Evolutionary conservation across 257 asterid genomes (phyloP), one percentile per base, ranked within the genome.

Genomic region (Ocimum tenuiflorum): DNA sequence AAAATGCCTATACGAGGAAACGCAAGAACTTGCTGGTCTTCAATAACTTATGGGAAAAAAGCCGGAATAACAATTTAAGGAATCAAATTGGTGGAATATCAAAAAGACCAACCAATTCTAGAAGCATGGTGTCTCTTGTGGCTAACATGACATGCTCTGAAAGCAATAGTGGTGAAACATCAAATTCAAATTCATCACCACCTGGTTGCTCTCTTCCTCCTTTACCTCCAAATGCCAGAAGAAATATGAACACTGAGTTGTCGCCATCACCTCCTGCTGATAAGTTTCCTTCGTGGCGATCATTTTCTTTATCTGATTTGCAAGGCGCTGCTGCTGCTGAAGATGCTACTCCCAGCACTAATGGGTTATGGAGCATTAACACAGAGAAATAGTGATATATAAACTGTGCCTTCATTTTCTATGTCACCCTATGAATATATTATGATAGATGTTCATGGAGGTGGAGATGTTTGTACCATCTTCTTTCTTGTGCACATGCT

Each of bases 261-360:
- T 68, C 80, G 18, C 38, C 75, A 29, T 69, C 85, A 42, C 84
- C 86, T 65, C 83, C 86, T 2, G 70, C 41, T 24, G 84, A 81
- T 53, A 86, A 72, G 70, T 71, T 79, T 42, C 70, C 85, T 69
- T 55, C 96, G n/a, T 83, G 83, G 82, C 82, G 95, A 69, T 85
- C 95, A 19, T 83, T 78, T 76, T 90, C 97, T 47, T 71, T 90
- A 63, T 81, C 86, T 66, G 95, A 90, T 75, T 75, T 91, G 68
- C 96, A 84, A 77, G 88, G 87, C 75, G 89, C 85, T 51, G 88
- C 80, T 63, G 77, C 64, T 7, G 56, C 77, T 77, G 85, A 68
- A 55, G 63, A 46, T 67, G 46, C 80, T 53, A 69, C 70, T 53
- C 71, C 84, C 4, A 63, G 78, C 61, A 22, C 58, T 61, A 46